phyloP scores from a whole-genome alignment of 192 early-diverging fungal genomes.

The Gigaspora rosea region DNA sequence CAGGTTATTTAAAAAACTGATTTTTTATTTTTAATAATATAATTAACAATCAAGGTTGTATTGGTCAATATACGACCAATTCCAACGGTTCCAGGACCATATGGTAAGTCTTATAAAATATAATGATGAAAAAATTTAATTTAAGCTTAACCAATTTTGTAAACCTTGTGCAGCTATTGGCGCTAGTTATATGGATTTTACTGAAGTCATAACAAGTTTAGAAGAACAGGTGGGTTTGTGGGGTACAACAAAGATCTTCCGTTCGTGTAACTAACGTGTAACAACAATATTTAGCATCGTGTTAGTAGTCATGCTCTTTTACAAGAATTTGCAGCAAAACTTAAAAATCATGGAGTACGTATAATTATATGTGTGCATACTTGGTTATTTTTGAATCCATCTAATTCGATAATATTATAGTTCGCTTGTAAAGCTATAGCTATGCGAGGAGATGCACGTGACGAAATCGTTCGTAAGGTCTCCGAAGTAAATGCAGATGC shows the following conservation, averaged over 20 bases:
- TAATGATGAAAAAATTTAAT: not conserved
- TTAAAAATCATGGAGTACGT: conserved; percentile 30
- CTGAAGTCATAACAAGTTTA: conserved; percentile 33
- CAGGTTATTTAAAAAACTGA: not conserved
- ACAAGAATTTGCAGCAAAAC: conserved; percentile 33
- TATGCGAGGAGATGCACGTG: conserved; percentile 62
- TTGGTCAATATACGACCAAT: conserved; percentile 42
- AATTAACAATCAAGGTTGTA: conserved; percentile 17
- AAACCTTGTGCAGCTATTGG: not conserved
- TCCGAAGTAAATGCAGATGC: conserved; percentile 56
- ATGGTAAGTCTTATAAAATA: conserved; percentile 2
- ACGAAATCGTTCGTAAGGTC: conserved; percentile 62
- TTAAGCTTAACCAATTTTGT: not conserved
- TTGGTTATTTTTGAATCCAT: not conserved
- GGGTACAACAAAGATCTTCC: too few species aligned
- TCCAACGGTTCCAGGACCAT: conserved; percentile 35
- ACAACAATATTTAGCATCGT: conserved; percentile 21
- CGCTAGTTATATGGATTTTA: conserved; percentile 36
- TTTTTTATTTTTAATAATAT: too few species aligned
- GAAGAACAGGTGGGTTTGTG: conserved; percentile 35
- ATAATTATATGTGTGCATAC: not conserved
- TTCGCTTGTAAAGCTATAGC: conserved; percentile 54
- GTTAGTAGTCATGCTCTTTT: conserved; percentile 33
- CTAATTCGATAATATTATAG: conserved; percentile 6
- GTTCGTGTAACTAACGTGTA: too few species aligned